These are phyloP conservation scores for Cruciata laevipes DNA, from an alignment of 257 asterid species.

Conservation along the genomic window DNA sequence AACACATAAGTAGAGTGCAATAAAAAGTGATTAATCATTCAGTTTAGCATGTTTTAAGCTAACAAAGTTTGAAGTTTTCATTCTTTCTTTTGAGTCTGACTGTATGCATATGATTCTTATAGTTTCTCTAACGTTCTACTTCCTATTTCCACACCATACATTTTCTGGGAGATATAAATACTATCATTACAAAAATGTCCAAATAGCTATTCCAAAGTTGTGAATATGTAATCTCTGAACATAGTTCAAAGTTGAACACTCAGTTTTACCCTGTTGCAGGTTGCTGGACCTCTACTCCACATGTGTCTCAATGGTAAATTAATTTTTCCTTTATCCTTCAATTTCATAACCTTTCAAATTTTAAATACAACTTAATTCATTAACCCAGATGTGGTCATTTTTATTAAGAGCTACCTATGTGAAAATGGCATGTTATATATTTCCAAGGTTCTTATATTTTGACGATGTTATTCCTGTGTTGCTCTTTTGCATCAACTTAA, in stretches of 20 bases:
- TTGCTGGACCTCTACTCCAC: constrained; percentile 85
- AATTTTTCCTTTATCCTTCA: constrained; percentile 6
- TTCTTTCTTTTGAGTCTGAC: neutral
- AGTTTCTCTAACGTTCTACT: neutral
- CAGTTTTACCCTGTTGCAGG: constrained; percentile 41
- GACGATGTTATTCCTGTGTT: neutral
- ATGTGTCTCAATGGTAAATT: constrained; percentile 65
- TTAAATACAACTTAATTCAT: neutral
- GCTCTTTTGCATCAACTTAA: neutral
- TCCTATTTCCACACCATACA: neutral
- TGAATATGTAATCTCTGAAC: neutral
- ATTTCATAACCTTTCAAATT: neutral
- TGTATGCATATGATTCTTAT: neutral
- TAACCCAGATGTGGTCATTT: neutral
- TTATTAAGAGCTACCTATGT: neutral
- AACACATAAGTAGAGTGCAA: neutral
- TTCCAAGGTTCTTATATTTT: neutral
- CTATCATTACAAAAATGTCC: neutral
- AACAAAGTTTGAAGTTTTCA: neutral
- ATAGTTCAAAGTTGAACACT: neutral
- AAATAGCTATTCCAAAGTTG: neutral
- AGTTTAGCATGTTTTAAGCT: neutral
- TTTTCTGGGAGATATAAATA: no score
- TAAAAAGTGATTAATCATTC: neutral
- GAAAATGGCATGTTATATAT: neutral